Evolutionary conservation across 352 stramenopile genomes (phyloP).

Genomic region (Pythium phragmitis): DNA sequence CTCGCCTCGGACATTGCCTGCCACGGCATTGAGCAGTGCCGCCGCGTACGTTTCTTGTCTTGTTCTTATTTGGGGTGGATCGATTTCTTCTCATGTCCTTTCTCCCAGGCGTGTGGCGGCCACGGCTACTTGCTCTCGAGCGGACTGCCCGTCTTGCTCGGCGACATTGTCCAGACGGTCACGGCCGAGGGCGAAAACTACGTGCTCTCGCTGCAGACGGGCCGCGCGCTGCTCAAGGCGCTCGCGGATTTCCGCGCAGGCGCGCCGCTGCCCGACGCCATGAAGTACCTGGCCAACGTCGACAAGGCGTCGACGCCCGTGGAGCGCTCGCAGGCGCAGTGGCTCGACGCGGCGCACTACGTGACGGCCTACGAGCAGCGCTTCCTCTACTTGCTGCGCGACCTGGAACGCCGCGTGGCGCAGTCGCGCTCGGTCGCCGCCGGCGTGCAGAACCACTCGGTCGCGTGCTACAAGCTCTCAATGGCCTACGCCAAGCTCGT

Average conservation of each 20-base stretch:
- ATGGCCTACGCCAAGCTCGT: slow-evolving; percentile 62
- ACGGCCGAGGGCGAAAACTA: slow-evolving; percentile 97
- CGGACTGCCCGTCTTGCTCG: slow-evolving; percentile 69
- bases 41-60: slow-evolving; percentile 23
- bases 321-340: slow-evolving; percentile 15
- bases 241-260: slow-evolving; percentile 38
- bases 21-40: slow-evolving; percentile 47
- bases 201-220: slow-evolving; percentile 85
- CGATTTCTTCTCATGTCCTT: background rate
- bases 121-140: slow-evolving; percentile 92
- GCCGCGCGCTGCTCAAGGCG: slow-evolving; percentile 39
- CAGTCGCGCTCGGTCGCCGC: slow-evolving; percentile 31
- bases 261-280: slow-evolving; percentile 31
- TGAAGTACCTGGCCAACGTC: slow-evolving; percentile 50
- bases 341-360: slow-evolving; percentile 29
- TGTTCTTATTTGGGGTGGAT: background rate
- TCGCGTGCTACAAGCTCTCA: slow-evolving; percentile 58
- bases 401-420: slow-evolving; percentile 36
- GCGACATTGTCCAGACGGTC: slow-evolving; percentile 92
- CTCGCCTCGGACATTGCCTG: slow-evolving; percentile 49
- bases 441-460: slow-evolving; percentile 59
- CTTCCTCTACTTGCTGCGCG: slow-evolving; percentile 48
- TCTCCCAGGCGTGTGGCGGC: slow-evolving; percentile 74
- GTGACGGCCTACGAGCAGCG: slow-evolving; percentile 50
- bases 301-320: slow-evolving; percentile 29